Percentiles rank a stretch among this genome's conserved stretches.
These are phyloP conservation scores for Magnolia officinalis DNA, from an alignment of 164 flowering plant species.

Conservation along the genomic window DNA sequence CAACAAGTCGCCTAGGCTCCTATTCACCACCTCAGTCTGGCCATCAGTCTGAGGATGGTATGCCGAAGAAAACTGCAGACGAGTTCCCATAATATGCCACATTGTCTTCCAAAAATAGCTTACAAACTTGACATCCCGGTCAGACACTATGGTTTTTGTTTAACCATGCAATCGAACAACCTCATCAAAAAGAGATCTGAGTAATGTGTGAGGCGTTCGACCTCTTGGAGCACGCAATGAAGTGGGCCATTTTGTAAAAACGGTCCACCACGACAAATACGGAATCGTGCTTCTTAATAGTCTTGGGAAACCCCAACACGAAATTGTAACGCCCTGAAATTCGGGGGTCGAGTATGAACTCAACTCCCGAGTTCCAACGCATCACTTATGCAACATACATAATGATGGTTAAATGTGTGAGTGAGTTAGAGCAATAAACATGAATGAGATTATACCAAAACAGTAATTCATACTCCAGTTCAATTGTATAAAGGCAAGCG, in stretches of 20 bases:
- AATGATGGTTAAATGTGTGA: no score
- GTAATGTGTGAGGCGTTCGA: not conserved
- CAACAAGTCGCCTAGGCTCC: not conserved
- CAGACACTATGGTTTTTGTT: not conserved
- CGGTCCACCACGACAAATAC: slow-evolving; percentile 1
- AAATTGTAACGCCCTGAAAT: no score
- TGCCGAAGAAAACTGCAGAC: not conserved
- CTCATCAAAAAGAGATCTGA: not conserved
- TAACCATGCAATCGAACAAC: not conserved
- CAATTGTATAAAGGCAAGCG: no score
- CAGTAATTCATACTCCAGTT: no score
- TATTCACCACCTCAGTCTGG: not conserved
- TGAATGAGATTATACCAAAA: no score
- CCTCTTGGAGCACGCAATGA: not conserved
- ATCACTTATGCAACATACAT: no score
- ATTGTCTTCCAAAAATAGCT: slow-evolving; percentile 1
- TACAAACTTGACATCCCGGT: not conserved
- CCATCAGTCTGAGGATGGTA: slow-evolving; percentile 1
- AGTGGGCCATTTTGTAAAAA: not conserved
- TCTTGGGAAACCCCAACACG: not conserved
- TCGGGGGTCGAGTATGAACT: no score
- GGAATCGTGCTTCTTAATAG: not conserved
- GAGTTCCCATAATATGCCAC: not conserved
- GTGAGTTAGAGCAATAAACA: no score
- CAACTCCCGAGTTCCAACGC: no score